phyloP scores from a whole-genome alignment of 148 eudicot species.

The Polygonum aviculare region DNA sequence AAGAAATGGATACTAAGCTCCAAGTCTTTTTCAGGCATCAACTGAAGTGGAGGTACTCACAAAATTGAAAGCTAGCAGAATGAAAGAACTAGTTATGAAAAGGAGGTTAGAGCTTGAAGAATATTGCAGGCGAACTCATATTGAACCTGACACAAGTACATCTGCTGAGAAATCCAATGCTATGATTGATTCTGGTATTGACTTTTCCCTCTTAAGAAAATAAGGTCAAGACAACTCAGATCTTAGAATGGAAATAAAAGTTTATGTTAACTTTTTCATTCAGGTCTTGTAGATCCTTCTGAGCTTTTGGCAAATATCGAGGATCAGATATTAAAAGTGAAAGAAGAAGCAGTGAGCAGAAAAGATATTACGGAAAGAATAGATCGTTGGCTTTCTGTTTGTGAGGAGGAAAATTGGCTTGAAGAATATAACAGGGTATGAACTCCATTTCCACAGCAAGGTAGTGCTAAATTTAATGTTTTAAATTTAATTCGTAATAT shows the following conservation, averaged over 20 bases:
- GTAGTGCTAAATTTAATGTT: not conserved
- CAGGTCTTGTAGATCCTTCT: slow-evolving; percentile 67
- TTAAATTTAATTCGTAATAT: not conserved
- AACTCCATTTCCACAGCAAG: not conserved
- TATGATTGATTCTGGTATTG: slow-evolving; percentile 57
- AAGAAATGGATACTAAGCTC: not conserved
- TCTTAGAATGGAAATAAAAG: not conserved
- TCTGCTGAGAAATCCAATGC: slow-evolving; percentile 60
- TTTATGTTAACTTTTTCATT: slow-evolving; percentile 3
- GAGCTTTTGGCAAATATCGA: slow-evolving; percentile 58
- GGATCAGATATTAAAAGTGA: slow-evolving; percentile 44
- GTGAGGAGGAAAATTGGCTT: slow-evolving; percentile 77
- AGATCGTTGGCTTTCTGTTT: slow-evolving; percentile 56
- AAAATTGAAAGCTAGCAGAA: slow-evolving; percentile 49
- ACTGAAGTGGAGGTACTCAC: slow-evolving; percentile 62
- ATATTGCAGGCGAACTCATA: slow-evolving; percentile 39
- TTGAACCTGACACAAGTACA: slow-evolving; percentile 60
- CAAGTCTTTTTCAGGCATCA: slow-evolving; percentile 30
- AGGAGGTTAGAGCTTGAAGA: slow-evolving; percentile 56
- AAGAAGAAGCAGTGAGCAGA: slow-evolving; percentile 55
- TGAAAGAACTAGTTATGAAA: slow-evolving; percentile 64
- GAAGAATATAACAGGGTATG: slow-evolving; percentile 52
- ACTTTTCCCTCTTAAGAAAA: not conserved
- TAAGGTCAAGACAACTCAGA: not conserved
- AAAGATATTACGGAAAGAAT: slow-evolving; percentile 61